phyloP scores from a whole-genome alignment of 805 yeast genomes.

The Metschnikowia henanensis region DNA sequence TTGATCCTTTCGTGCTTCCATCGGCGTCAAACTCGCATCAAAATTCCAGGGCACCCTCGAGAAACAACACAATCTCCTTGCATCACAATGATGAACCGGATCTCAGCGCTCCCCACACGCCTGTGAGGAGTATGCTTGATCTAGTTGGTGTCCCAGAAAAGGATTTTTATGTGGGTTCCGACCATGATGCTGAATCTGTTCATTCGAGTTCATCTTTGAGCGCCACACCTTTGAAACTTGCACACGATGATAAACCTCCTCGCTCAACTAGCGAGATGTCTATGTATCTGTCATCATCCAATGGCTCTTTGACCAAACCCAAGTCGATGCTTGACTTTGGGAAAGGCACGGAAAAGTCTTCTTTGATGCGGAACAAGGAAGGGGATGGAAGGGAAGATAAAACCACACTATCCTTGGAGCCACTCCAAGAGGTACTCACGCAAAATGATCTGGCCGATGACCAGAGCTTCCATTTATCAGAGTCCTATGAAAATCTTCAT shows the following conservation, averaged over 20 bases:
- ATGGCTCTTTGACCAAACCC: conserved; percentile 17
- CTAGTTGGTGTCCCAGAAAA: conserved; percentile 17
- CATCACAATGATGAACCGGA: conserved; percentile 12
- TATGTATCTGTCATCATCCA: conserved; percentile 11
- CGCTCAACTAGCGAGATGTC: conserved; percentile 15
- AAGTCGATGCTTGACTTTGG: conserved; percentile 34
- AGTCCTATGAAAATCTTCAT: neutral
- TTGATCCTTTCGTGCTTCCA: conserved; percentile 32
- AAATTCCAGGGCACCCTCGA: conserved; percentile 30
- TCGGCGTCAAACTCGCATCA: conserved; percentile 19
- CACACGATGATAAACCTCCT: conserved; percentile 14
- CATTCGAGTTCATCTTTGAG: conserved; percentile 28
- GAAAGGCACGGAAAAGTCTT: neutral
- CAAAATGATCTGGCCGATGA: conserved; percentile 3
- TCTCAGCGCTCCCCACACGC: conserved; percentile 24
- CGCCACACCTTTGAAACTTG: conserved; percentile 20
- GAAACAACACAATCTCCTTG: conserved; percentile 29
- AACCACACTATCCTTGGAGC: conserved; percentile 8
- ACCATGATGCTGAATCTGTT: conserved; percentile 20
- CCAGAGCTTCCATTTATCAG: neutral
- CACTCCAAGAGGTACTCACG: conserved; percentile 11
- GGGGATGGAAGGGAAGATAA: conserved; percentile 8
- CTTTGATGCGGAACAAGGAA: conserved; percentile 1
- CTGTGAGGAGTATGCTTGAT: conserved; percentile 42
- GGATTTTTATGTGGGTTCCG: conserved; percentile 1